These are phyloP conservation scores for Dactylellina parvicollis DNA, from an alignment of 2,329 filamentous ascomycete genomes.

Conservation along the genomic window DNA sequence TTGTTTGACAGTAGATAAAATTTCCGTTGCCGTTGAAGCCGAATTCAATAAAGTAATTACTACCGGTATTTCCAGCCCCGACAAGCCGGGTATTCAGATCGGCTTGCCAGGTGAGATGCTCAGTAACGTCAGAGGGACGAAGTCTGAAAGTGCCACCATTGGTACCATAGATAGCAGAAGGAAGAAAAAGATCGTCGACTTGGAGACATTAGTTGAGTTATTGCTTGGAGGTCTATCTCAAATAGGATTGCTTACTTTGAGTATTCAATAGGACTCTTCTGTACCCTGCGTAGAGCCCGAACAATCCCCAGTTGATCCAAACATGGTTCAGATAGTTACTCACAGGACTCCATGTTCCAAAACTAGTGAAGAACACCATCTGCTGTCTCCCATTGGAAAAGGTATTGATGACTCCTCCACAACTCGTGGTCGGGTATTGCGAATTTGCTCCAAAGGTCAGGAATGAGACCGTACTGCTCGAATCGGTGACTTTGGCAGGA, in stretches of 20 bases:
- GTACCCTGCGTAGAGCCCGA: conserved; percentile 57
- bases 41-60: conserved; percentile 67
- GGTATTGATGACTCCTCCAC: conserved; percentile 71
- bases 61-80: conserved; percentile 61
- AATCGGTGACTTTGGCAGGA: conserved; percentile 68
- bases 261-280: conserved; percentile 60
- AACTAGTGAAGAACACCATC: conserved; percentile 71
- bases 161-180: conserved; percentile 65
- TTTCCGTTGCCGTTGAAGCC: conserved; percentile 69
- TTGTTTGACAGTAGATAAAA: conserved; percentile 60
- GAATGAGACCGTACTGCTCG: conserved; percentile 68
- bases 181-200: conserved; percentile 36
- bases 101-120: conserved; percentile 63
- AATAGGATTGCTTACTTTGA: conserved; percentile 47
- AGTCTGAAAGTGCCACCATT: conserved; percentile 66
- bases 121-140: conserved; percentile 64
- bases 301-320: conserved; percentile 47
- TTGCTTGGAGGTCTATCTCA: conserved; percentile 48
- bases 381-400: conserved; percentile 67
- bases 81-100: conserved; percentile 65
- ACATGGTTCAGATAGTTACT: conserved; percentile 43
- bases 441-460: conserved; percentile 66
- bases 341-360: conserved; percentile 65
- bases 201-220: background rate
- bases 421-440: conserved; percentile 61